Percentiles rank a stretch among this genome's conserved stretches.
These are phyloP conservation scores for Pyrrhoderma lamaoense DNA, from an alignment of 1,284 basidiomycete species.

Conservation along the genomic window DNA sequence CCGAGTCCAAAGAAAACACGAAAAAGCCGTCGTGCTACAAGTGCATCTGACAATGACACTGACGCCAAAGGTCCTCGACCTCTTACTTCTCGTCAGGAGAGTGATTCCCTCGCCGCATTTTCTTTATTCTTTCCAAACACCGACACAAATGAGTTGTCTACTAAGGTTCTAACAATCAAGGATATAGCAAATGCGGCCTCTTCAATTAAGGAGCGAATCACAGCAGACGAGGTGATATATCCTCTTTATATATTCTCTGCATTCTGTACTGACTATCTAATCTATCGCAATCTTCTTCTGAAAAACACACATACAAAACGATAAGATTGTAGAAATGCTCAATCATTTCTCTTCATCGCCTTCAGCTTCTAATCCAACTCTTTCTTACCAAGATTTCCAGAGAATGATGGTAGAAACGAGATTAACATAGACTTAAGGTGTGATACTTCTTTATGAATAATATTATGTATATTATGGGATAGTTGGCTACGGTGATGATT, in stretches of 20 bases:
- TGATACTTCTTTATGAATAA: background rate
- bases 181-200: slow-evolving; percentile 53
- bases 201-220: slow-evolving; percentile 60
- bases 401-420: slow-evolving; percentile 60
- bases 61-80: slow-evolving; percentile 16
- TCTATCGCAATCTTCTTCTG: too few relatives aligned
- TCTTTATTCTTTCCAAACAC: slow-evolving; percentile 58
- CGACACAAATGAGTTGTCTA: slow-evolving; percentile 33
- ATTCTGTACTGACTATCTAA: slow-evolving; percentile 5
- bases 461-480: background rate
- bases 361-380: slow-evolving; percentile 49
- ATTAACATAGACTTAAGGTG: slow-evolving; percentile 25
- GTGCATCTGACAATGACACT: background rate
- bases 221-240: slow-evolving; percentile 54
- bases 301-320: too few relatives aligned
- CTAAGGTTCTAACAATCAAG: slow-evolving; percentile 50
- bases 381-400: slow-evolving; percentile 62
- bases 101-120: slow-evolving; percentile 51
- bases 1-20: background rate
- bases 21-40: background rate
- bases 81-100: slow-evolving; percentile 45
- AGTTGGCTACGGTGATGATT: background rate
- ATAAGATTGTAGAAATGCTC: slow-evolving; percentile 76
- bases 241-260: background rate
- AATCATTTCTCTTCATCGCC: slow-evolving; percentile 50